Evolutionary conservation across 75 land plant genomes (phyloP), one percentile per base, ranked within the genome.

Genomic region (Sequoiadendron giganteum): DNA sequence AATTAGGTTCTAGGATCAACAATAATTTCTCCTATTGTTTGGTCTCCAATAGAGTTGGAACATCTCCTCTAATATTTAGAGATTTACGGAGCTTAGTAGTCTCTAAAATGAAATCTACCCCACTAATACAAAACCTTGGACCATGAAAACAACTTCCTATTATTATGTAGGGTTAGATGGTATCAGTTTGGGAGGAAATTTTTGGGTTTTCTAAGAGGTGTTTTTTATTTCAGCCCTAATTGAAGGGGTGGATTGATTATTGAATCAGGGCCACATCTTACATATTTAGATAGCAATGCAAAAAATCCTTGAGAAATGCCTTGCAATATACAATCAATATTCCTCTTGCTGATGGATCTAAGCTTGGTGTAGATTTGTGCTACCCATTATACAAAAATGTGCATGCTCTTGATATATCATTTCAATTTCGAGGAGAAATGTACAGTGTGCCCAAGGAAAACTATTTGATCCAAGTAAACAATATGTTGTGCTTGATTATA

Each of bases 241-340:
- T 90, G 91, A 25, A 78, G 78, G 1, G 91, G 91, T 0, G 90
- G 91, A 11, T 32, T 89, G 18, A 86, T 90, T 47, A 84, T 90
- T 80, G 90, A 90, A 40, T 90, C 90, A 5, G 90, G 91, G 14
- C 86, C 91, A 15, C 85, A 91, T 1, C 43, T 90, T 19, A 90
- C 90, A 8, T 48, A 77, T 8, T 88, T 90, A 21, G 42, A 70
- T 9, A 61, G 47, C 13, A 19, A 32, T 7, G 91, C 90, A 13
- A 89, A 86, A 19, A 38, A 48, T 65, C 87, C 40, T 6, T 90
- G 34, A 18, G 70, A 18, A 52, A 38, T 13, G 89, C 89, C 21
- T 47, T 90, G 85, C 42, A 83, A 3, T 80, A 87, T 5, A 43
- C 86, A 28, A 32, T 55, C 11, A 30, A 21, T 1, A 78, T 80